Percentiles rank a stretch among this genome's conserved stretches.
Evolutionary conservation across 2,329 filamentous ascomycete genomes (phyloP).

Genomic region (Cladosporium austrohemisphaericum): DNA sequence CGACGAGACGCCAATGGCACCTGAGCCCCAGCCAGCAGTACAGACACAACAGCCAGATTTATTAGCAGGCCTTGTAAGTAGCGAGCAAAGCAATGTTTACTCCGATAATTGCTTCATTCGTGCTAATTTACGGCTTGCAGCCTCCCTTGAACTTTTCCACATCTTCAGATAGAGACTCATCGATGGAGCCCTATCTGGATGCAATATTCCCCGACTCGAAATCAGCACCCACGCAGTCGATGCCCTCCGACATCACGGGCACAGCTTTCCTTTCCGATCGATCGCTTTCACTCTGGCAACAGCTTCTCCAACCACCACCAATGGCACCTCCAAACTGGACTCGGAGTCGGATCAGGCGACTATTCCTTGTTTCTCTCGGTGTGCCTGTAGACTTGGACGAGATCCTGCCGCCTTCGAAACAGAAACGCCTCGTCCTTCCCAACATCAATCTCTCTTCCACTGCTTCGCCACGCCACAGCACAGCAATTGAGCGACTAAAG

Average conservation of each 20-base stretch:
- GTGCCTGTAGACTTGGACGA: slow-evolving; percentile 96
- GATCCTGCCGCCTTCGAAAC: slow-evolving; percentile 92
- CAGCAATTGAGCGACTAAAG: slow-evolving; percentile 37
- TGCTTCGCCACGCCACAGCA: slow-evolving; percentile 32
- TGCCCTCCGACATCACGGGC: slow-evolving; percentile 26
- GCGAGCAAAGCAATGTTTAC: slow-evolving; percentile 9
- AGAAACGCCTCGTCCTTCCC: slow-evolving; percentile 93
- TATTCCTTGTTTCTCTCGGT: slow-evolving; percentile 92
- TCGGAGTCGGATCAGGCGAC: slow-evolving; percentile 84
- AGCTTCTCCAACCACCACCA: slow-evolving; percentile 89
- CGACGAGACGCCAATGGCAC: slow-evolving; percentile 38
- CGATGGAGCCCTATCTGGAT: slow-evolving; percentile 64
- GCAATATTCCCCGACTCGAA: slow-evolving; percentile 58
- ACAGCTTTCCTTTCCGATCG: slow-evolving; percentile 78
- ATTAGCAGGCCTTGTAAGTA: slow-evolving; percentile 47
- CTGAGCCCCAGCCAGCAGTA: slow-evolving; percentile 36
- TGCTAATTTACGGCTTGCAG: slow-evolving; percentile 31
- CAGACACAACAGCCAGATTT: slow-evolving; percentile 37
- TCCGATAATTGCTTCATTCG: not conserved
- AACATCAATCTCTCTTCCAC: slow-evolving; percentile 55
- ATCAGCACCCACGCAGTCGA: slow-evolving; percentile 34
- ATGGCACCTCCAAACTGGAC: slow-evolving; percentile 98
- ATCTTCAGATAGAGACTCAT: slow-evolving; percentile 56
- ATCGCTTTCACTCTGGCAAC: slow-evolving; percentile 89
- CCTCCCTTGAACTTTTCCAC: slow-evolving; percentile 31